Percentiles rank a stretch among this genome's conserved stretches.
phyloP scores from a whole-genome alignment of 192 early-diverging fungal species.

The Umbelopsis isabellina region DNA sequence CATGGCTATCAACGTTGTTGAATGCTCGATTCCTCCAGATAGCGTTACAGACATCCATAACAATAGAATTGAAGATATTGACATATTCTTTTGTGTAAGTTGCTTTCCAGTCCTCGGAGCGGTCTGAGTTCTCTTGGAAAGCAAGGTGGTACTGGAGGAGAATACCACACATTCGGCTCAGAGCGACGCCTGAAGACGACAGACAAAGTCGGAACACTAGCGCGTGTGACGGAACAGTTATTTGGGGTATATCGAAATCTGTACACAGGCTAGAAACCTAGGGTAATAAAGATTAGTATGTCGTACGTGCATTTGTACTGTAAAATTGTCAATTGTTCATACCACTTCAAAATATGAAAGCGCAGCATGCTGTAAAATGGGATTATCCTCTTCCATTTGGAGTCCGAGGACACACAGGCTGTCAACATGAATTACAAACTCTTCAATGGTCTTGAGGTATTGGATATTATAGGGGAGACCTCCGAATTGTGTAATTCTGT shows the following conservation, averaged over 20 bases:
- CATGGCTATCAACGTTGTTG: slow-evolving; percentile 42
- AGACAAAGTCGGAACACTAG: slow-evolving; percentile 50
- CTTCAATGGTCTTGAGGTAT: slow-evolving; percentile 44
- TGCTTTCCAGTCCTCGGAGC: slow-evolving; percentile 28
- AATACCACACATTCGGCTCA: slow-evolving; percentile 53
- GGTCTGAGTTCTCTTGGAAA: slow-evolving; percentile 45
- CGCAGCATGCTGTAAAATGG: slow-evolving; percentile 47
- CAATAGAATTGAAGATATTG: slow-evolving; percentile 55
- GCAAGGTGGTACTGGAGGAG: slow-evolving; percentile 46
- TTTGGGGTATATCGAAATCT: slow-evolving; percentile 36
- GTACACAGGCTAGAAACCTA: slow-evolving; percentile 27
- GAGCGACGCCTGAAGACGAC: slow-evolving; percentile 46
- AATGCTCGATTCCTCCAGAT: slow-evolving; percentile 51
- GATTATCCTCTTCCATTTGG: slow-evolving; percentile 44
- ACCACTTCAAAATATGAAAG: slow-evolving; percentile 54
- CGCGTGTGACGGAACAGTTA: slow-evolving; percentile 49
- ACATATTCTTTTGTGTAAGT: slow-evolving; percentile 44
- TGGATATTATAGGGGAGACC: slow-evolving; percentile 44
- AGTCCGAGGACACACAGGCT: slow-evolving; percentile 36
- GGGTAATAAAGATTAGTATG: slow-evolving; percentile 3
- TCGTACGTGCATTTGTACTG: background rate
- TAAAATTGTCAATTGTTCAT: background rate
- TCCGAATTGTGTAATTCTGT: slow-evolving; percentile 37
- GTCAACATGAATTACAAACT: slow-evolving; percentile 51
- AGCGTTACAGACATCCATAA: slow-evolving; percentile 56